Percentiles rank a stretch among this genome's conserved stretches.
These are phyloP conservation scores for Mortierella sp. DNA, from an alignment of 371 early-diverging fungal genomes.

Conservation along the genomic window DNA sequence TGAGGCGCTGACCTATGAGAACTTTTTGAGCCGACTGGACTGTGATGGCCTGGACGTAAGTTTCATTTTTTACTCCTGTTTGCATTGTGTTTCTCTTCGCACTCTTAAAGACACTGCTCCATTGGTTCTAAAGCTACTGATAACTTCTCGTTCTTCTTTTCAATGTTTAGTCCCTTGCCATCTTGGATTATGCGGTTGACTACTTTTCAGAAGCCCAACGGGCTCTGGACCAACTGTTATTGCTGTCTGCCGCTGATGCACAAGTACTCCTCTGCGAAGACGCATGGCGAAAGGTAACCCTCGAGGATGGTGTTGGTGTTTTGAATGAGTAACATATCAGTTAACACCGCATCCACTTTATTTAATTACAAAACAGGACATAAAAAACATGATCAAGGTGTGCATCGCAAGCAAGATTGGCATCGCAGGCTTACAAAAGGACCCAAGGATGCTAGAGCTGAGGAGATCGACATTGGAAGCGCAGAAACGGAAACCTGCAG, in stretches of 20 bases:
- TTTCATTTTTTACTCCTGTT: not conserved
- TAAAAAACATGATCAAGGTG: constrained; percentile 59
- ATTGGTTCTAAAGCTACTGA: not conserved
- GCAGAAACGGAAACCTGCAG: constrained; percentile 2
- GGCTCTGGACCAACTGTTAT: constrained; percentile 47
- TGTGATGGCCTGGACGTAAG: constrained; percentile 51
- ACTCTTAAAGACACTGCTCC: not conserved
- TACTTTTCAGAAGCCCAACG: constrained; percentile 56
- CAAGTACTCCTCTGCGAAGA: constrained; percentile 63
- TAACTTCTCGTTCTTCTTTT: not conserved
- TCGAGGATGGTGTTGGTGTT: too few species aligned
- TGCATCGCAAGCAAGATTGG: constrained; percentile 61
- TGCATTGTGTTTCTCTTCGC: too few species aligned
- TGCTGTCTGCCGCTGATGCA: constrained; percentile 41
- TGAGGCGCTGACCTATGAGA: constrained; percentile 58
- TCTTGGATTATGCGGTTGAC: constrained; percentile 45
- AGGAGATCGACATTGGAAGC: constrained; percentile 1
- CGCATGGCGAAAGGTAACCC: constrained; percentile 59
- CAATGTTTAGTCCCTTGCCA: constrained; percentile 26
- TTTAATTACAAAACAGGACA: constrained; percentile 45
- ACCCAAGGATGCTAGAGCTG: constrained; percentile 37
- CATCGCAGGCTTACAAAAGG: constrained; percentile 36
- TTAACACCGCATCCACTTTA: not conserved
- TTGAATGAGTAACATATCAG: too few species aligned
- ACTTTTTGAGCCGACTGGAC: constrained; percentile 45